Base-by-base conservation (phyloP, 306 rosid genomes). In the Canavalia gladiata region DNA sequence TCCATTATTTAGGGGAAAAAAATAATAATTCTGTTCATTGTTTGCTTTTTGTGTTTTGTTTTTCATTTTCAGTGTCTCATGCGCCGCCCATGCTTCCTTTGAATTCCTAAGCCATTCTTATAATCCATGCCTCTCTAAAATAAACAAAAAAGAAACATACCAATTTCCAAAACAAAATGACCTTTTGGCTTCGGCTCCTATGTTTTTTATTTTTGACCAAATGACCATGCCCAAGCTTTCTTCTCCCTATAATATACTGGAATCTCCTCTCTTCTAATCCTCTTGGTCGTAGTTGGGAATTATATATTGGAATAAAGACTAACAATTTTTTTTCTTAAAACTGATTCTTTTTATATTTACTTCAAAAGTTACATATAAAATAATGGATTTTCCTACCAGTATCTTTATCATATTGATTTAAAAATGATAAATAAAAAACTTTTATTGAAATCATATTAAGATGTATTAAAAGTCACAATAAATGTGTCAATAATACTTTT, bases 71-170 rank as follows among this genome's bases (percentile, higher is more conserved):
- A 42, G 79, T 67, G 74, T 77, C 81, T 45, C 33, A 47, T 57
- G 76, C 86, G 75, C 87, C 80, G 85, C 69, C 78, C 88, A 81
- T 51, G 49, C 81, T 30, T 58, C 68, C 57, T 75, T 80, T 66
- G 59, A 83, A 58, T 54, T 57, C 69, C 68, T 77, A 39, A 59
- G 56, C 63, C 78, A 35, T 73, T 74, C 80, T 18, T 80, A 86
- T 62, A 46, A 63, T 9, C 7, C 55, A 4, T 63, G 66, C 65
- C 34, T 74, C 65, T 63, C 60, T 5, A 79, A 62, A n/a, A n/a
- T n/a, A n/a, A n/a, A n/a, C n/a, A n/a, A n/a, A 68, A 71, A 18
- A 18, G 63, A 74, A 45, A 18, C 43, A 55, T 76, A 62, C 70
- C 76, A 12, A 77, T 55, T 65, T 41, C 74, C 83, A 54, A 85